Evolutionary conservation across 257 asterid genomes (phyloP), one percentile per base, ranked within the genome.

Genomic region (Solanum verrucosum): DNA sequence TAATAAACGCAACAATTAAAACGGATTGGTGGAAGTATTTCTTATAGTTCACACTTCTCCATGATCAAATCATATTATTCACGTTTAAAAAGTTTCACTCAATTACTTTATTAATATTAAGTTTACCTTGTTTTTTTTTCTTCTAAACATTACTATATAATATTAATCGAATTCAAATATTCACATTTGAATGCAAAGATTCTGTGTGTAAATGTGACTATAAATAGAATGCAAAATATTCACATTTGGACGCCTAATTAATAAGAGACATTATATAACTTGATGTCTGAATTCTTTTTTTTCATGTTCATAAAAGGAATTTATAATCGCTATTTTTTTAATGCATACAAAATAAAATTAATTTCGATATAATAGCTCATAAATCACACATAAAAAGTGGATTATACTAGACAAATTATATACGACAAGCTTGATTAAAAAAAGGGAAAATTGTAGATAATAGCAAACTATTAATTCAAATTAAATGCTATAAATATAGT

Each of bases 291-390:
- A 42, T 42, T 42, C 46, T 52, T 56, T 56, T 52, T 1, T 18
- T 6, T 18, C n/a, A 18, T 16, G 65, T 18, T 56, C 0, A 18
- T 56, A 16, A 18, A 42, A 42, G n/a, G 4, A 3, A 18, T 18
- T 18, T 7, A 52, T 52, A 20, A 18, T 0, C 0, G 11, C n/a
- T 56, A 56, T 20, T 18, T 56, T 18, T 56, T 21, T 0, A 4
- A 56, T 56, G 65, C 68, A 8, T 0, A 9, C 3, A 3, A n/a
- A 5, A 10, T 10, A 23, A 63, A 23, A 23, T 63, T 3, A 1
- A 10, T 29, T 67, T 2, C 0, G 0, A 14, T 12, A 5, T 67
- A 25, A 5, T 25, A 25, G 4, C 4, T 5, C 9, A 6, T 6
- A 67, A 67, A 13, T 67, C 5, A 68, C 4, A 27, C 3, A 12